Conservation (phyloP, 177 flowering plant species). For the Vitis hybrid region DNA sequence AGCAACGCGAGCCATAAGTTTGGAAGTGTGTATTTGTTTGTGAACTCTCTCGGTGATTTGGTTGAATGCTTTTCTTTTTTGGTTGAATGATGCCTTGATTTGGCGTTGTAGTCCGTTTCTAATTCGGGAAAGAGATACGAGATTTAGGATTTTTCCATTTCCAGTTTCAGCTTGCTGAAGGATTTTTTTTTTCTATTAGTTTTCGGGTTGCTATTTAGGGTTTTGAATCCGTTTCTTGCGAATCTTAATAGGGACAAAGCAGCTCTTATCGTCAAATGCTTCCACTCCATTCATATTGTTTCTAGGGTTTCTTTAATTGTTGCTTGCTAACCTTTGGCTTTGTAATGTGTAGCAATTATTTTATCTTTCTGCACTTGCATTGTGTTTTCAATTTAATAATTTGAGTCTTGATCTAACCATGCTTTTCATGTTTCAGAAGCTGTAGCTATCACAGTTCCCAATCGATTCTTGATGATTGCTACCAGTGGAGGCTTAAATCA, state of each 20-base stretch:
- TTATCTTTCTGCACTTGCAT: neutral
- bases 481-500: constrained; percentile 64
- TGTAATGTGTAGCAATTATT: neutral
- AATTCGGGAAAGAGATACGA: no score
- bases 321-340: neutral
- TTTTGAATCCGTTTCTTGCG: no score
- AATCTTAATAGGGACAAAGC: no score
- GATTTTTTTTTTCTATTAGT: no score
- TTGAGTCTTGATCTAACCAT: neutral
- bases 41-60: neutral
- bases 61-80: neutral
- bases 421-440: constrained; percentile 27
- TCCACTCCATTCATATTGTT: neutral
- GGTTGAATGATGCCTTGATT: neutral
- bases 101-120: neutral
- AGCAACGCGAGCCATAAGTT: constrained; percentile 48
- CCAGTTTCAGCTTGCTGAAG: neutral
- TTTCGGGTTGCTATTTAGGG: no score
- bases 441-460: constrained; percentile 25
- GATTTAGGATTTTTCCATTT: neutral
- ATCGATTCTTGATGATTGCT: constrained; percentile 43
- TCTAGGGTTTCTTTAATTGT: neutral
- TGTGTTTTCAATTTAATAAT: neutral
- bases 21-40: constrained; percentile 28
- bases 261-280: no score